Percentiles rank a stretch among this genome's conserved stretches.
These are phyloP conservation scores for Capsicum pubescens DNA, from an alignment of 257 asterid genomes.

Conservation along the genomic window DNA sequence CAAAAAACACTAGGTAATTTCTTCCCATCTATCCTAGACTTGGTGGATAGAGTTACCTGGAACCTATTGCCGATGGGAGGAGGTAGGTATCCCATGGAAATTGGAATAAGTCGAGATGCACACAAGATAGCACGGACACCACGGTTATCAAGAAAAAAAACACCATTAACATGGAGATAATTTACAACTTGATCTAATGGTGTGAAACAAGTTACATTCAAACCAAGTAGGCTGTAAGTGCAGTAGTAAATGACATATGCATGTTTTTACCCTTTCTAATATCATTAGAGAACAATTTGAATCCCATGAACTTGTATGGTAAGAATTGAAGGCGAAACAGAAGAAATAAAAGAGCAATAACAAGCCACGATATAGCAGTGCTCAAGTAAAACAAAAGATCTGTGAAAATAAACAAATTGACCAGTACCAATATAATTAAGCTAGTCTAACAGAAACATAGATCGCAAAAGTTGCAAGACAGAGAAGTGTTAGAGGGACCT, in stretches of 20 bases:
- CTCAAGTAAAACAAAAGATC: slow-evolving; percentile 18
- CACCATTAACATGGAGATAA: not conserved
- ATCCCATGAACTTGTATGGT: not conserved
- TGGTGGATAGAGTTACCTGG: too few relatives aligned
- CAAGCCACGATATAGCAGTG: not conserved
- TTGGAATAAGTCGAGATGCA: too few relatives aligned
- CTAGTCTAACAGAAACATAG: not conserved
- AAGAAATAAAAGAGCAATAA: not conserved
- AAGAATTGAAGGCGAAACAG: not conserved
- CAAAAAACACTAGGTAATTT: too few relatives aligned
- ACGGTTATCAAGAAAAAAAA: too few relatives aligned
- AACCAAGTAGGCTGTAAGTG: not conserved
- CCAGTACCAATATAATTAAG: not conserved
- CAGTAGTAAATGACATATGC: not conserved
- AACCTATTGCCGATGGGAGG: too few relatives aligned
- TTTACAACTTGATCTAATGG: not conserved
- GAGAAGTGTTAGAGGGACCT: not conserved
- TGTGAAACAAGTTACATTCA: not conserved
- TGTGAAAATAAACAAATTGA: not conserved
- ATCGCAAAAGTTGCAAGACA: not conserved
- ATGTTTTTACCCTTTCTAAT: not conserved
- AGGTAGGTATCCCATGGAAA: too few relatives aligned
- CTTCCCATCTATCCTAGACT: too few relatives aligned
- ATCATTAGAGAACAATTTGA: not conserved
- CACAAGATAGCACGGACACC: too few relatives aligned